A percentile compares a stretch with the other conserved stretches of the same genome.
phyloP scores from a whole-genome alignment of 768 basidiomycete species.

The Rhizopogon roseolus region DNA sequence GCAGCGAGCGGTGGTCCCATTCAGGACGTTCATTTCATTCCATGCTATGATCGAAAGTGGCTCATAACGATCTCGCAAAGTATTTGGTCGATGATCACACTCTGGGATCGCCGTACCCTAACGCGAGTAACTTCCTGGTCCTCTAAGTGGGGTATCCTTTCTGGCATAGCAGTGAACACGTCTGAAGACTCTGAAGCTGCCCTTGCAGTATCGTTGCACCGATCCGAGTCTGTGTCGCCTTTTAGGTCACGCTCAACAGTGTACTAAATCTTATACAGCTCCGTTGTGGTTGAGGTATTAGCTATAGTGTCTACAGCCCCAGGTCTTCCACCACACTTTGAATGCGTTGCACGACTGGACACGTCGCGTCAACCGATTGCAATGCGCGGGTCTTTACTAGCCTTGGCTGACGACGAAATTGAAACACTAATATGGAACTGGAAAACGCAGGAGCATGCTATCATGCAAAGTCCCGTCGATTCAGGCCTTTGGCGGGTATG shows the following conservation, averaged over 20 bases:
- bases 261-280: conserved; percentile 15
- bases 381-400: conserved; percentile 47
- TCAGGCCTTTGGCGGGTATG: conserved; percentile 27
- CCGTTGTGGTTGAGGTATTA: conserved; percentile 24
- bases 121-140: conserved; percentile 44
- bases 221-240: conserved; percentile 38
- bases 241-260: conserved; percentile 1
- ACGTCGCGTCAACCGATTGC: conserved; percentile 43
- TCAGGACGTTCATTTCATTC: conserved; percentile 50
- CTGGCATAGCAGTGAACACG: conserved; percentile 45
- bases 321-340: conserved; percentile 19
- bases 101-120: conserved; percentile 43
- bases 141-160: conserved; percentile 47
- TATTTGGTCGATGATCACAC: conserved; percentile 54
- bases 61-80: conserved; percentile 51
- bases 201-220: conserved; percentile 46
- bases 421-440: conserved; percentile 55
- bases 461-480: conserved; percentile 36
- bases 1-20: conserved; percentile 35
- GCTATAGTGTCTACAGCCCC: conserved; percentile 10
- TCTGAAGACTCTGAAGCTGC: conserved; percentile 39
- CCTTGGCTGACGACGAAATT: conserved; percentile 46
- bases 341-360: conserved; percentile 28
- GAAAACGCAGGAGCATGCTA: conserved; percentile 41
- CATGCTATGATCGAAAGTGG: conserved; percentile 37